Evolutionary conservation across 345 rosid genomes (phyloP), one percentile per base, ranked within the genome.

Genomic region (Syzygium oleosum): DNA sequence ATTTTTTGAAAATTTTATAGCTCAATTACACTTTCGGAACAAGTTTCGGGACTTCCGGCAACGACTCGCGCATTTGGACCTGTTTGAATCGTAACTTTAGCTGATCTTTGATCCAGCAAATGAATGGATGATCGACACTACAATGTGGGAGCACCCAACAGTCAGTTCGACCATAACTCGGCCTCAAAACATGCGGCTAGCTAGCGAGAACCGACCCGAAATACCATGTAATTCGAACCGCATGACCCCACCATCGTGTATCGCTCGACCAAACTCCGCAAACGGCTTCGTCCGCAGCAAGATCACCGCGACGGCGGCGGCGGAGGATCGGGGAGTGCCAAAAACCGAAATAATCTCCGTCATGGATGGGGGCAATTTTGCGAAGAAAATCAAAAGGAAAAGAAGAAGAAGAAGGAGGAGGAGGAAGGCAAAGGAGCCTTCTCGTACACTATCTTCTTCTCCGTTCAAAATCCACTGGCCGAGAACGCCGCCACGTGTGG

Each of bases 121-220:
- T 34, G 38, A 34, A 38, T 4, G 41, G 41, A 38, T 38, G 38
- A 34, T 25, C 5, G 1, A 22, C 5, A 4, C 78, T 0, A 8
- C 8, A 4, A 65, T 0, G 3, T 4, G 12, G 0, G 41, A 31
- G 46, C 2, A 4, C 23, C 6, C 2, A 0, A 2, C 1, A 1
- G 10, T 22, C 8, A 2, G 4, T 7, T 21, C 22, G 4, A 10
- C 59, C 9, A 1, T 55, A 55, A 22, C 12, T 21, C 25, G 27
- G 9, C 3, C 80, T 73, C 80, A 1, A 17, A 73, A 4, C 2
- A 17, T 14, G 17, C 6, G 43, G 43, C 43, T n/a, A n/a, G 17
- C 34, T 5, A n/a, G 17, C 2, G 19, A n/a, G 34, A 13, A 13
- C 5, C 17, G 2, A 10, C 5, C 2, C 2, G 3, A 73, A 73